A percentile compares a stretch with the other conserved stretches of the same genome.
These are phyloP conservation scores for Jatropha podagrica DNA, from an alignment of 441 rosid species.

Conservation along the genomic window DNA sequence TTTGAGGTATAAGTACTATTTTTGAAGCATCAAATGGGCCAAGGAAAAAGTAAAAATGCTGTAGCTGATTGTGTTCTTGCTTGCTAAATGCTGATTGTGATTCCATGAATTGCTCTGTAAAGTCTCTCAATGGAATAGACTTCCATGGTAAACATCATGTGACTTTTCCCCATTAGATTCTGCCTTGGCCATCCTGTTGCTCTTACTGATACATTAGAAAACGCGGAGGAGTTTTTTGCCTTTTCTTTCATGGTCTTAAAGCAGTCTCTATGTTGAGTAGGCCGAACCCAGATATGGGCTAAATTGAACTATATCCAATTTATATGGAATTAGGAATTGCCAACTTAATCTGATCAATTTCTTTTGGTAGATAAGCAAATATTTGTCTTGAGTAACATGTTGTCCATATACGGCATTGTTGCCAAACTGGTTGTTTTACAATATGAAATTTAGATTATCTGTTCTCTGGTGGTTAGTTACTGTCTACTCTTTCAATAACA, in stretches of 20 bases:
- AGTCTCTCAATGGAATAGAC: neutral
- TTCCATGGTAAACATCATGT: neutral
- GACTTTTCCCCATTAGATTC: neutral
- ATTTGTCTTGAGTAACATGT: neutral
- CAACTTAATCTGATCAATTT: neutral
- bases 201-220: neutral
- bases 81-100: neutral
- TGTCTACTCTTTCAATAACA: neutral
- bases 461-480: neutral
- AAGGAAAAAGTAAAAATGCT: neutral
- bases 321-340: neutral
- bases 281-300: neutral
- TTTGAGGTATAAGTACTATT: neutral
- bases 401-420: conserved; percentile 2
- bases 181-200: neutral
- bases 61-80: neutral
- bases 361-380: conserved; percentile 1
- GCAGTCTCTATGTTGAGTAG: neutral
- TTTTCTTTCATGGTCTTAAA: neutral
- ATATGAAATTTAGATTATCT: neutral
- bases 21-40: neutral
- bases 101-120: neutral
- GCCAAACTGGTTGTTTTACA: neutral
- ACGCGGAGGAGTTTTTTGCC: neutral
- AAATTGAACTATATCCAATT: neutral